These are phyloP conservation scores for Bipolaris zeicola DNA, from an alignment of 2,329 filamentous ascomycete genomes.

Conservation along the genomic window DNA sequence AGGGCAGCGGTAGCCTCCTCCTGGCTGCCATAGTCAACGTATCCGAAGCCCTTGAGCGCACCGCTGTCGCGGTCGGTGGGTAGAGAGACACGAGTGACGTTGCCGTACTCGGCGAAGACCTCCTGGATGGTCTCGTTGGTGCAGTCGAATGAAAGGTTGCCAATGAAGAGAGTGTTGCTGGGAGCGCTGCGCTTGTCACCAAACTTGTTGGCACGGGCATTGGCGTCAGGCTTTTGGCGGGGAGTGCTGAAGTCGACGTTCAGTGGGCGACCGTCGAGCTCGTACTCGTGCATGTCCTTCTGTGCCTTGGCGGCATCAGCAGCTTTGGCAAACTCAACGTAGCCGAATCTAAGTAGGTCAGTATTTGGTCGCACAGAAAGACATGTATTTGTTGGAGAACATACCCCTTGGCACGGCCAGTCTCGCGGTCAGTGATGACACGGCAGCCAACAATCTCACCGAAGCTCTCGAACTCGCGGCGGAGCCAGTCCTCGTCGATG, in stretches of 20 bases:
- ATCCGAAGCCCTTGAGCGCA: constrained; percentile 89
- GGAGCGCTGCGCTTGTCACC: constrained; percentile 81
- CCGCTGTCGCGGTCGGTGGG: constrained; percentile 87
- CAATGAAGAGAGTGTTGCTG: constrained; percentile 87
- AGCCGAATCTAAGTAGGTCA: constrained; percentile 70
- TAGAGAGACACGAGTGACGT: constrained; percentile 79
- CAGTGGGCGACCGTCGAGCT: constrained; percentile 75
- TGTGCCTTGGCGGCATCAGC: constrained; percentile 73
- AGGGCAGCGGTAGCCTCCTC: constrained; percentile 82
- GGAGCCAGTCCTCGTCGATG: constrained; percentile 81
- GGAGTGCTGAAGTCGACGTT: constrained; percentile 80
- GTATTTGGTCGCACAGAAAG: constrained; percentile 7
- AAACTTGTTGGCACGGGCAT: constrained; percentile 67
- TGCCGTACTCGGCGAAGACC: constrained; percentile 73
- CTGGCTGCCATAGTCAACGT: constrained; percentile 80
- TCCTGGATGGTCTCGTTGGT: constrained; percentile 76
- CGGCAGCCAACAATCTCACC: constrained; percentile 74
- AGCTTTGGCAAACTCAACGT: constrained; percentile 79
- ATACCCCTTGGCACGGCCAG: constrained; percentile 81
- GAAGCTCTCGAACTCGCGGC: constrained; percentile 79
- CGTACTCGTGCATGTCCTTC: constrained; percentile 73
- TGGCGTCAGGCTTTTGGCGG: constrained; percentile 60
- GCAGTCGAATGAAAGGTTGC: constrained; percentile 85
- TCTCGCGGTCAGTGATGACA: constrained; percentile 81
- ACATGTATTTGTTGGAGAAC: constrained; percentile 25